Evolutionary conservation across 2,329 filamentous ascomycete genomes (phyloP), one percentile per base, ranked within the genome.

Genomic region (Calonectria hongkongensis): DNA sequence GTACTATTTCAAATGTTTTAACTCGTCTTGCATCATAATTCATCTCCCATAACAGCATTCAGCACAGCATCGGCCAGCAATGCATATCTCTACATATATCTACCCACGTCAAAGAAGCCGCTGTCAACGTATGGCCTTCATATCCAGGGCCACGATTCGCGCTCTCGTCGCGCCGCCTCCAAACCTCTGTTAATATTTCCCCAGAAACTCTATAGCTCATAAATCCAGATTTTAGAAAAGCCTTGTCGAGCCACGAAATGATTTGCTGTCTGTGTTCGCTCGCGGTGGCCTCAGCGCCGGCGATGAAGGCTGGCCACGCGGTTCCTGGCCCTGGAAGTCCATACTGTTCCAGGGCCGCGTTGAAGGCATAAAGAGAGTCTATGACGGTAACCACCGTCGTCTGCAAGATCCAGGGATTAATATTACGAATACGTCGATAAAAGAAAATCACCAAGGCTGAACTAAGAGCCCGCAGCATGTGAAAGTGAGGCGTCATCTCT

Each of bases 281-380:
- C 2, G 73, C 68, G 21, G 74, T 77, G 12, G 76, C 76, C 28
- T 78, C 76, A 2, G 76, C 76, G 0, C 76, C 76, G 0, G 76
- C 76, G 1, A 78, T 76, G 12, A 78, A 78, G 0, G 75, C 76
- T 2, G 76, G 76, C 76, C 76, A 78, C 10, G 76, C 76, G 2
- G 76, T 78, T 0, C 76, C 76, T 0, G 76, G 76, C 0, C 76
- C 76, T 0, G 75, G 70, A 12, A 78, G 30, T 4, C 74, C 68
- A 6, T 76, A 68, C 13, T 76, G 56, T 21, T 77, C 76, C 1
- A 78, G 30, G 7, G 76, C 76, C 0, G 74, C 74, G 18, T 78
- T 75, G 27, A 77, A 78, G 0, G 74, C 73, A 18, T 78, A 72
- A 0, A 78, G 16, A 0, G 69, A 78, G 21, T 77, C 54, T 2